These are phyloP conservation scores for Metschnikowia dekortorum DNA, from an alignment of 805 yeast species.

Conservation along the genomic window DNA sequence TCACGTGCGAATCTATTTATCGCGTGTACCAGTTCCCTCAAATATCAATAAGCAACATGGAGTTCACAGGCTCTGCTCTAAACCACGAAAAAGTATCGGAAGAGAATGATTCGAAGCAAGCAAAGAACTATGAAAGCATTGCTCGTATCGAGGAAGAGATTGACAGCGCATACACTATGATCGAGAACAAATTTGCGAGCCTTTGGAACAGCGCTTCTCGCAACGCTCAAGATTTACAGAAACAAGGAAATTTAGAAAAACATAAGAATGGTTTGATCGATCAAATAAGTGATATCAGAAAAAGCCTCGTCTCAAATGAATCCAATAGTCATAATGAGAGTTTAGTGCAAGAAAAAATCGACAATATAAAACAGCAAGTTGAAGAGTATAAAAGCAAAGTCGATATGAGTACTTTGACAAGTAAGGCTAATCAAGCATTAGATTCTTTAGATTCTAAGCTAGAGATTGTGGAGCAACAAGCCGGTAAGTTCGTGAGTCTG, in stretches of 20 bases:
- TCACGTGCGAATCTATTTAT: not conserved
- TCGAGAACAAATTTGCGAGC: conserved; percentile 45
- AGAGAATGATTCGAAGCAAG: not conserved
- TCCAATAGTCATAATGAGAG: conserved; percentile 11
- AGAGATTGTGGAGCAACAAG: conserved; percentile 67
- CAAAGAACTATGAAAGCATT: not conserved
- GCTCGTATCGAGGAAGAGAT: conserved; percentile 46
- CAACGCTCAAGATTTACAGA: conserved; percentile 28
- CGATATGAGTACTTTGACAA: conserved; percentile 22
- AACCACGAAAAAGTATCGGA: conserved; percentile 13
- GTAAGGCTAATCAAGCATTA: conserved; percentile 50
- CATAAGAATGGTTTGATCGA: conserved; percentile 24
- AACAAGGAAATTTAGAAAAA: conserved; percentile 26
- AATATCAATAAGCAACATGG: conserved; percentile 20
- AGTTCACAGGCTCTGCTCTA: conserved; percentile 28
- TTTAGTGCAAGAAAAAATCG: conserved; percentile 27
- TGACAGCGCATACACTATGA: conserved; percentile 42
- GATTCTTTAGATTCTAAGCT: conserved; percentile 68
- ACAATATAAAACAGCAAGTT: conserved; percentile 16
- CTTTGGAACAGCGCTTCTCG: conserved; percentile 33
- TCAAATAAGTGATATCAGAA: conserved; percentile 28
- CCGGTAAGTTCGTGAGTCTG: conserved; percentile 55
- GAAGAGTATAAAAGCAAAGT: conserved; percentile 15
- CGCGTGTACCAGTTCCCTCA: not conserved
- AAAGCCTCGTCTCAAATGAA: conserved; percentile 16